phyloP scores from a whole-genome alignment of 176 grass and related monocot species.

The Eremochloa ophiuroides region DNA sequence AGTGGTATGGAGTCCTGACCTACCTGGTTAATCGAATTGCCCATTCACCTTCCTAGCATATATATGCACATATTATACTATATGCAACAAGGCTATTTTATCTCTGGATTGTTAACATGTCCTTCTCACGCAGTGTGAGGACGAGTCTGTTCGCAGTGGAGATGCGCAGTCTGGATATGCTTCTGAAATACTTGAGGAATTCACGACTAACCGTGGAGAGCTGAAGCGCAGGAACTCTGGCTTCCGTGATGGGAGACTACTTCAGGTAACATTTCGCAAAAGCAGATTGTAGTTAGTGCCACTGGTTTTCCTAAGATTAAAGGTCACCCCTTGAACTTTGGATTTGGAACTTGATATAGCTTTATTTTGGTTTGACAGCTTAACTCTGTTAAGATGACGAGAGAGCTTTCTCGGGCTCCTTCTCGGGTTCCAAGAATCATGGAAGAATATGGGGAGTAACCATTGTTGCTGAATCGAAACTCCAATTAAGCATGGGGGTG shows the following conservation, averaged over 20 bases:
- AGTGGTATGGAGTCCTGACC: constrained; percentile 28
- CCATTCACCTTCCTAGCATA: not conserved
- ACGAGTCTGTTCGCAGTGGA: constrained; percentile 20
- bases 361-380: constrained; percentile 23
- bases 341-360: not conserved
- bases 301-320: not conserved
- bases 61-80: too few relatives aligned
- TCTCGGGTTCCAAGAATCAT: not conserved
- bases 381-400: constrained; percentile 48
- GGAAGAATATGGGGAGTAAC: not conserved
- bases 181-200: constrained; percentile 70
- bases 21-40: not conserved
- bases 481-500: not conserved
- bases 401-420: constrained; percentile 19
- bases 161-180: constrained; percentile 30
- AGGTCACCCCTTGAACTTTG: not conserved
- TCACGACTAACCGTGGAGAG: constrained; percentile 76
- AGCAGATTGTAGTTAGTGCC: not conserved
- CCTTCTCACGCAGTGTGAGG: constrained; percentile 33
- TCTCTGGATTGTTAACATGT: not conserved
- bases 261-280: constrained; percentile 27
- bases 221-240: constrained; percentile 52
- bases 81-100: not conserved
- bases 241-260: constrained; percentile 47
- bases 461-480: not conserved